Percentiles rank a stretch among this genome's conserved stretches.
These are phyloP conservation scores for Claviceps pusilla DNA, from an alignment of 2,329 filamentous ascomycete genomes.

Conservation along the genomic window DNA sequence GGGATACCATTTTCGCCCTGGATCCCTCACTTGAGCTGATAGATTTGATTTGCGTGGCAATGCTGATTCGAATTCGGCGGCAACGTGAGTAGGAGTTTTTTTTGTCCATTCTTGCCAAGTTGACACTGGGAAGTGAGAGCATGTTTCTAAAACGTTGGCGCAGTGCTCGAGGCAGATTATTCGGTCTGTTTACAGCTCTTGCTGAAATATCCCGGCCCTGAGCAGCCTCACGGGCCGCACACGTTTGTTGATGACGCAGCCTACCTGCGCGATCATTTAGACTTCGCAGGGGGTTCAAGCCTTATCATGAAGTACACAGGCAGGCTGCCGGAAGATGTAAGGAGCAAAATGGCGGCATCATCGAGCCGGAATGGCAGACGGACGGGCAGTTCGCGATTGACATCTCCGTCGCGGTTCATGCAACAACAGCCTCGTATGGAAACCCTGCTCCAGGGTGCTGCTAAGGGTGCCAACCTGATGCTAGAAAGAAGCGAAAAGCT, in stretches of 20 bases:
- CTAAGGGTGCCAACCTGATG: slow-evolving; percentile 60
- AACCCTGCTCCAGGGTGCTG: slow-evolving; percentile 58
- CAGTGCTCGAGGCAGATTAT: slow-evolving; percentile 77
- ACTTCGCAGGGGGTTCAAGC: slow-evolving; percentile 43
- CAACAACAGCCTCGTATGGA: slow-evolving; percentile 49
- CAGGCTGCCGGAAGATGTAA: slow-evolving; percentile 26
- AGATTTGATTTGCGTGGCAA: slow-evolving; percentile 82
- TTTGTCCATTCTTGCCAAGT: neutral
- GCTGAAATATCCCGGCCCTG: slow-evolving; percentile 64
- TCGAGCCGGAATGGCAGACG: slow-evolving; percentile 21
- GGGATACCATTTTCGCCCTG: slow-evolving; percentile 83
- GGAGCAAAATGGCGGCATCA: slow-evolving; percentile 2
- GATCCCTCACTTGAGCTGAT: slow-evolving; percentile 68
- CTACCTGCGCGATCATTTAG: slow-evolving; percentile 53
- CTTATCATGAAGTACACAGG: slow-evolving; percentile 60
- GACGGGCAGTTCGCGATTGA: slow-evolving; percentile 27
- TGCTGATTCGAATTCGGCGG: slow-evolving; percentile 87
- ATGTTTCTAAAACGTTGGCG: slow-evolving; percentile 11
- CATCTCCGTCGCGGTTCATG: slow-evolving; percentile 34
- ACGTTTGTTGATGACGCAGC: slow-evolving; percentile 78
- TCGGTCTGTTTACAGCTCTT: slow-evolving; percentile 69
- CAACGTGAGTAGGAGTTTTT: slow-evolving; percentile 41
- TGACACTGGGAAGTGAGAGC: neutral
- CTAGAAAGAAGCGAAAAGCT: slow-evolving; percentile 60
- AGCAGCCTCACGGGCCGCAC: slow-evolving; percentile 48